Base-by-base conservation (phyloP, 2,329 filamentous ascomycete genomes). In the Penicillium sp. region DNA sequence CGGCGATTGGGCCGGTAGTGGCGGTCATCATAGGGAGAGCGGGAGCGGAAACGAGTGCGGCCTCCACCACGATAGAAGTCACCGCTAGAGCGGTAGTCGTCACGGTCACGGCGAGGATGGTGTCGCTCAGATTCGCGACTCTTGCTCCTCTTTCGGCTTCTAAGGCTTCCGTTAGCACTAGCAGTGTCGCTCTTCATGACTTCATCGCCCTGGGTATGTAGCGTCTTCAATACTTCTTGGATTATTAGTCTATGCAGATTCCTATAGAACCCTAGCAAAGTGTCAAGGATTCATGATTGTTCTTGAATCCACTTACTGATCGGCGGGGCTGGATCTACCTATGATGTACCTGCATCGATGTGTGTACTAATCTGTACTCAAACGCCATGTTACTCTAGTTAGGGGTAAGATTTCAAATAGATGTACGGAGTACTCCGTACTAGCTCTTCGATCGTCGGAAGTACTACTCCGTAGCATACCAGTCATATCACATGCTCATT, bases 111-210 rank as follows among this genome's bases (percentile, higher is more conserved):
- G 72, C 87, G 87, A 80, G 86, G 84, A 78, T 87, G 84, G 77
- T 87, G 86, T 73, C 86, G 84, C 67, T 89, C 87, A 78, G 86
- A 86, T 75, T 91, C 89, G 71, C 88, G 87, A 75, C 88, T 92
- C 77, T 85, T 85, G 77, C 88, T 91, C 80, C 89, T 84, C 72
- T 87, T 88, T 80, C 87, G 88, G 83, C 89, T 91, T 82, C 87
- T 90, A 76, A 89, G 86, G 79, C 88, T 82, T 73, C 81, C 81
- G 74, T 83, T 81, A 76, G 81, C 81, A 75, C 81, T 92, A 73
- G 88, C 88, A 69, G 88, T 82, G 65, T 92, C 89, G 79, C 89
- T 90, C 70, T 81, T 85, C 74, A 85, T 76, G 54, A 79, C 78
- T 63, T 85, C 82, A 61, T 86, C 82, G 65, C 80, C 80, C 65